A percentile compares a stretch with the other conserved stretches of the same genome.
Conservation (phyloP, 2,329 filamentous ascomycete genomes). For the Dendryphion nanum region DNA sequence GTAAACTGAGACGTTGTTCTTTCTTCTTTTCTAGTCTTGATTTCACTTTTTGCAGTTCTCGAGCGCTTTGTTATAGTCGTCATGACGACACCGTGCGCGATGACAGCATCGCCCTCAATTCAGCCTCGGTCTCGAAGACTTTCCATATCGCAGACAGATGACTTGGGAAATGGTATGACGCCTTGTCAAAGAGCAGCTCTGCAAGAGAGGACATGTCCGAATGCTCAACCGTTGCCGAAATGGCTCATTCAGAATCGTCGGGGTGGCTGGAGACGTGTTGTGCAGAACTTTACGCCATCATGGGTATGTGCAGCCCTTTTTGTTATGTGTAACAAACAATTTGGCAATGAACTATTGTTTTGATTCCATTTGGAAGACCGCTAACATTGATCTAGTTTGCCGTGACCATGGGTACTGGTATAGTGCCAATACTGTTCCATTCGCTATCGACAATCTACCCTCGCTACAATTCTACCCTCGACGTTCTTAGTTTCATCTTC, state of each 20-base stretch:
- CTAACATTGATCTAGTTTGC: conserved; percentile 9
- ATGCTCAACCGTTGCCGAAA: not conserved
- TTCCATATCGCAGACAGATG: not conserved
- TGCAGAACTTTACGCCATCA: conserved; percentile 2
- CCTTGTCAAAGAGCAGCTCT: not conserved
- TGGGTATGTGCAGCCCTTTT: no score
- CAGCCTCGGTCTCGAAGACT: not conserved
- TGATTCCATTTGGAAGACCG: not conserved
- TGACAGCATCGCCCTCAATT: no score
- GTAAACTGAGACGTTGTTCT: not conserved
- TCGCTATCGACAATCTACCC: conserved; percentile 56
- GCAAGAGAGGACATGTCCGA: not conserved
- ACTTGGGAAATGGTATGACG: not conserved
- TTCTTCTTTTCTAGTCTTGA: not conserved
- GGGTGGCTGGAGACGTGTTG: conserved; percentile 1
- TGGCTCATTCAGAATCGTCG: not conserved
- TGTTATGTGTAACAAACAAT: not conserved
- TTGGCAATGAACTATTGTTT: not conserved
- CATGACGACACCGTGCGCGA: not conserved
- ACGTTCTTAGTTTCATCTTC: conserved; percentile 57
- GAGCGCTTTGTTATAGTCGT: not conserved
- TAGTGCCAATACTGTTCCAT: conserved; percentile 61
- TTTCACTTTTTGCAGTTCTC: not conserved
- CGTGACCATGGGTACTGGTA: conserved; percentile 60
- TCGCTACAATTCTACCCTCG: conserved; percentile 45